Base-by-base conservation (phyloP, 768 basidiomycete genomes). In the Artomyces pyxidatus region DNA sequence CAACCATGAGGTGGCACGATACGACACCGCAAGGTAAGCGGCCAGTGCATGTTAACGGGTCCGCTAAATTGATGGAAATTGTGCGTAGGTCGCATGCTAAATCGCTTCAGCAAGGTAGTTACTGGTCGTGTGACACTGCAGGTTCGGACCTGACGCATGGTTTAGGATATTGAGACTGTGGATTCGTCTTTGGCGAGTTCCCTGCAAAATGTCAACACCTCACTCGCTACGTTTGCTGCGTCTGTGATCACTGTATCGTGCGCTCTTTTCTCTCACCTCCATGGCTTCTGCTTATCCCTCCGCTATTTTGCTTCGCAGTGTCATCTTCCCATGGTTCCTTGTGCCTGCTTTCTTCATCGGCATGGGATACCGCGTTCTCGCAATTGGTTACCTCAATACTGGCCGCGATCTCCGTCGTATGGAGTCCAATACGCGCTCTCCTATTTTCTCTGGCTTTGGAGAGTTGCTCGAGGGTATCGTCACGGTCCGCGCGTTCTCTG, bases 401-500 rank as follows among this genome's bases (percentile, higher is more conserved):
- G 87, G 88, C 0, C 78, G 91, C 39, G 90, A 93, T 59, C 68
- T 95, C 17, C 77, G 90, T 50, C 76, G 93, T 17, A 89, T 96
- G 82, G 93, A 95, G 63, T 88, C 89, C 1, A 94, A 89, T 57
- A 79, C 85, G 1, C 74, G 88, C 11, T 88, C 85, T 0, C 87
- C 90, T 0, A 89, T 90, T 52, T 89, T 85, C 65, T 84, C 85
- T 6, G 85, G 83, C 48, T 92, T 90, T 54, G 78, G 79, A 11
- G 89, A 91, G 59, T 65, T 93, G 9, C 64, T 95, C 17, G 87
- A 92, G 45, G 91, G 91, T 21, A 88, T 94, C 39, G 87, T 92
- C n/a, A 92, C 91, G 5, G 87, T 95, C 37, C 78, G 93, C 49
- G 93, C 93, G 0, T 97, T 95, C 68, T 83, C 86, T 0, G 85